These are phyloP conservation scores for Candida dendrica DNA, from an alignment of 805 yeast genomes.

Conservation along the genomic window DNA sequence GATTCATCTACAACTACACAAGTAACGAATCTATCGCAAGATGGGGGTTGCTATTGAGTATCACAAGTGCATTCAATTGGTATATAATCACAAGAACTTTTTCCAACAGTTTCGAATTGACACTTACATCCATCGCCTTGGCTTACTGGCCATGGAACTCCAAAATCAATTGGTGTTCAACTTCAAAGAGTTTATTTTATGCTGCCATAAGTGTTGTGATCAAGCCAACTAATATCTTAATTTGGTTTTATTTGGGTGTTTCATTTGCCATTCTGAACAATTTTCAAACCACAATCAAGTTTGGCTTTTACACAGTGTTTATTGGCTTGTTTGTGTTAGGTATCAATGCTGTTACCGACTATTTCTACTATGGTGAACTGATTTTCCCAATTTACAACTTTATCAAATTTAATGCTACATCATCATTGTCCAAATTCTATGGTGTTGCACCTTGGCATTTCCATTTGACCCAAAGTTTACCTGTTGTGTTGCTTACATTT, in stretches of 20 bases:
- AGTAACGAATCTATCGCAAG: constrained; percentile 29
- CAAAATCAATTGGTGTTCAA: constrained; percentile 14
- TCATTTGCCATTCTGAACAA: constrained; percentile 6
- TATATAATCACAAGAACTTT: constrained; percentile 76
- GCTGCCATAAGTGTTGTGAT: constrained; percentile 63
- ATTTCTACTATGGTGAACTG: constrained; percentile 45
- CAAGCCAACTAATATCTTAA: constrained; percentile 75
- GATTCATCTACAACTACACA: constrained; percentile 33
- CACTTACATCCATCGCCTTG: constrained; percentile 59
- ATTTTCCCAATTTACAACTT: constrained; percentile 65
- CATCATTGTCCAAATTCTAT: constrained; percentile 70
- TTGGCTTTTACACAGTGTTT: constrained; percentile 16
- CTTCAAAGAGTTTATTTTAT: constrained; percentile 34
- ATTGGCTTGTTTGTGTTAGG: constrained; percentile 23
- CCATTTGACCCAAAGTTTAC: constrained; percentile 77
- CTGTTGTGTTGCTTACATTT: constrained; percentile 61
- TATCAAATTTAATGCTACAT: constrained; percentile 68
- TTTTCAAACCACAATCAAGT: constrained; percentile 6
- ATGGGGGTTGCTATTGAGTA: constrained; percentile 40
- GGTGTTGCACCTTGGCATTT: constrained; percentile 84
- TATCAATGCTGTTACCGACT: constrained; percentile 44
- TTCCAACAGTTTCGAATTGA: constrained; percentile 75
- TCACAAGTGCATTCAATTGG: constrained; percentile 75
- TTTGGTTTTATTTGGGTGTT: constrained; percentile 66
- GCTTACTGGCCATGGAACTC: constrained; percentile 64